Percentiles rank a stretch among this genome's conserved stretches.
These are phyloP conservation scores for Globisporangium canariense DNA, from an alignment of 352 stramenopile species.

Conservation along the genomic window DNA sequence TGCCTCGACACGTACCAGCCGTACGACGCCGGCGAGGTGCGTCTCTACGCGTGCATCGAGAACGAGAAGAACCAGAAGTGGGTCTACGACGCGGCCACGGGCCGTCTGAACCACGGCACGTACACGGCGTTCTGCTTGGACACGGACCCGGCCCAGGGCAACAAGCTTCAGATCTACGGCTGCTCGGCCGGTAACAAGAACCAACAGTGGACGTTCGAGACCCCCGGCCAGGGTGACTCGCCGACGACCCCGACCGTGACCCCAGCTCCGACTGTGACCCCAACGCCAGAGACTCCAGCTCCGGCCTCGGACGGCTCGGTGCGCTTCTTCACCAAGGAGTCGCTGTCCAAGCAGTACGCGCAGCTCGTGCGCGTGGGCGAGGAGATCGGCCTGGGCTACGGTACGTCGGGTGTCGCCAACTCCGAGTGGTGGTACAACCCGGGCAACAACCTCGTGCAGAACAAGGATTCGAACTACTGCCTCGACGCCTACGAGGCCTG, in stretches of 20 bases:
- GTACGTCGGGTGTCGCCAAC: constrained; percentile 18
- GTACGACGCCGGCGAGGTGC: constrained; percentile 46
- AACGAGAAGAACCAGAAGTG: constrained; percentile 65
- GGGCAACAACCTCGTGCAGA: constrained; percentile 33
- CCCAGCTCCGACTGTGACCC: constrained; percentile 11
- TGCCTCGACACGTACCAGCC: constrained; percentile 60
- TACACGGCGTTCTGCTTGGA: constrained; percentile 63
- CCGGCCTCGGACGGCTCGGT: constrained; percentile 27
- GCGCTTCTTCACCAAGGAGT: constrained; percentile 41
- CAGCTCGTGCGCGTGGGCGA: constrained; percentile 35
- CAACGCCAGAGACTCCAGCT: constrained; percentile 12
- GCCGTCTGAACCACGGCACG: constrained; percentile 36
- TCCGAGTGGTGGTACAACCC: constrained; percentile 46
- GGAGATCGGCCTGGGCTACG: constrained; percentile 23
- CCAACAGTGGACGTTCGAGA: constrained; percentile 39
- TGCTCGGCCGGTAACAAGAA: constrained; percentile 55
- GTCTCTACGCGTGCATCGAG: constrained; percentile 52
- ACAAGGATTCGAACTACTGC: constrained; percentile 44
- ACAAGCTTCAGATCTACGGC: constrained; percentile 60
- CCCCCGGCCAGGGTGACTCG: constrained; percentile 7
- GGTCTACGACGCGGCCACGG: constrained; percentile 45
- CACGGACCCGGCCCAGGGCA: constrained; percentile 32
- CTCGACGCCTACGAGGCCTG: constrained; percentile 59
- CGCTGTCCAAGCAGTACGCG: constrained; percentile 26
- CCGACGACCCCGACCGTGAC: constrained; percentile 14